Evolutionary conservation across 306 rosid genomes (phyloP), one percentile per base, ranked within the genome.

Genomic region (Prosopis cineraria): DNA sequence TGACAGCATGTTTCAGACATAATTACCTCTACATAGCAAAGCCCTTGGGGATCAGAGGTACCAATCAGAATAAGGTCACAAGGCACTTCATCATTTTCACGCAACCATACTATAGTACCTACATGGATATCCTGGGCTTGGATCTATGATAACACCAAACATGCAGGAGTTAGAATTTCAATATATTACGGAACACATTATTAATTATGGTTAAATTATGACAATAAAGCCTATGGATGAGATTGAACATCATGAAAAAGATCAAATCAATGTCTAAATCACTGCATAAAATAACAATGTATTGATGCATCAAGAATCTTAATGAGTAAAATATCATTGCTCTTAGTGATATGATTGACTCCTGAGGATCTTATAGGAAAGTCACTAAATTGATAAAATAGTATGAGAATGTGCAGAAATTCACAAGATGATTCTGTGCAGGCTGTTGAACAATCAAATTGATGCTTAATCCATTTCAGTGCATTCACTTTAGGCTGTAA

Each of bases 81-180:
- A 43, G 99, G 99, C 78, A 92, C 98, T 89, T 93, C 99, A 84
- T 95, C 99, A 86, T 95, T 95, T 86, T 95, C 99, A 70, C 98
- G 88, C 39, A 95, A 88, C 99, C 99, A 95, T 53, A 95, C 89
- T 70, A 95, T 86, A 82, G 89, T 86, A 78, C 99, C 99, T 4
- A 95, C 94, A 78, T 78, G 93, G 84, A 95, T 82, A 88, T 95
- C 97, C 72, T 95, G 99, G 53, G 99, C 92, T 89, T 91, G 88
- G 71, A 93, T 87, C 99, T 95, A 67, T 67, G 52, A 77, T 83
- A 88, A 67, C 68, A 65, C 75, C 73, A 79, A 65, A 84, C 74
- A 82, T 60, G 68, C 40, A 83, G 48, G 72, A 39, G 52, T 67
- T 1, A 67, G 72, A 39, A 22, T 37, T 40, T 22, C 52, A 67